Evolutionary conservation across 2,329 filamentous ascomycete species (phyloP).

Genomic region (Aspergillus quadrilineatus): DNA sequence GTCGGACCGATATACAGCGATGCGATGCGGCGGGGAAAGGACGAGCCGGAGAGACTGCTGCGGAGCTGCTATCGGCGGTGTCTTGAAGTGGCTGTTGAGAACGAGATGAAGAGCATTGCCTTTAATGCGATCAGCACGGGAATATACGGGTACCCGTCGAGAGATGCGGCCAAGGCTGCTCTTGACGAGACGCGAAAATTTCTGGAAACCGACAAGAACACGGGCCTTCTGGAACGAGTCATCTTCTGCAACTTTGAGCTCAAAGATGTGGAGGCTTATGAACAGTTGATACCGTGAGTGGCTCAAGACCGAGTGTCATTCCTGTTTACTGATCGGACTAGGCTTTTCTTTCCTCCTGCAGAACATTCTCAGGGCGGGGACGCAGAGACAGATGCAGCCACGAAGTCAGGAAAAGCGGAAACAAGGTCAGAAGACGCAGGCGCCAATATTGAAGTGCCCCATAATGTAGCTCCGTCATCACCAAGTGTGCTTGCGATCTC

Average conservation of each 20-base stretch:
- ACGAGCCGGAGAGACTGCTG: constrained; percentile 46
- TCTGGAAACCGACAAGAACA: constrained; percentile 45
- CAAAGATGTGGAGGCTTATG: constrained; percentile 76
- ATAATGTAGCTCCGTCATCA: constrained; percentile 18
- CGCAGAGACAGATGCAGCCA: neutral
- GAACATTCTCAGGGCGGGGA: constrained; percentile 26
- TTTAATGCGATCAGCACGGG: constrained; percentile 87
- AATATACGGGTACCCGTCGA: constrained; percentile 80
- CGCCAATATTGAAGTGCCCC: neutral
- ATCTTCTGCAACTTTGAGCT: constrained; percentile 81
- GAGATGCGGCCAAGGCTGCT: constrained; percentile 70
- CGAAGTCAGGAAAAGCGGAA: too few species aligned
- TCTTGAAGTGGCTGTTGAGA: constrained; percentile 68
- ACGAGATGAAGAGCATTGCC: constrained; percentile 68
- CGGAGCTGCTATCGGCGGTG: constrained; percentile 68
- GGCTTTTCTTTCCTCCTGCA: constrained; percentile 51
- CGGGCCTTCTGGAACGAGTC: constrained; percentile 63
- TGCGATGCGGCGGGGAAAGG: constrained; percentile 35
- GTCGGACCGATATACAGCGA: constrained; percentile 76
- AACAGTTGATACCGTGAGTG: constrained; percentile 69
- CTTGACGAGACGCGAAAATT: constrained; percentile 60
- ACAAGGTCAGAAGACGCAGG: too few species aligned
- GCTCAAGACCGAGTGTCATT: neutral
- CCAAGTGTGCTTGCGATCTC: constrained; percentile 39
- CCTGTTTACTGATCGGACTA: constrained; percentile 25